Base-by-base conservation (phyloP, 495 filamentous ascomycete species). In the Pyronema domesticum region DNA sequence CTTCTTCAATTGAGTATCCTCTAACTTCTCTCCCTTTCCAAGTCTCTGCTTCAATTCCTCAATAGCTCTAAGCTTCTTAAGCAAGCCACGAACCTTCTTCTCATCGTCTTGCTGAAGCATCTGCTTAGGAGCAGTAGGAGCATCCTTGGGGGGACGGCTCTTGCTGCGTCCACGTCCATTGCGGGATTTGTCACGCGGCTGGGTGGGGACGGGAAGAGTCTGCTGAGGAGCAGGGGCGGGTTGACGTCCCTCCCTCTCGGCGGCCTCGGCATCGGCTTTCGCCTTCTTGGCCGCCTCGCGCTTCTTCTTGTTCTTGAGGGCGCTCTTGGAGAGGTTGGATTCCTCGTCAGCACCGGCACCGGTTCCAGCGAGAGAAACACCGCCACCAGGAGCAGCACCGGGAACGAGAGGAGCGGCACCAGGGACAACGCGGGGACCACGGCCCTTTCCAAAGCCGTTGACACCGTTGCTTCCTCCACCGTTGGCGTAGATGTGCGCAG, bases 301-400 rank as follows among this genome's bases (percentile, higher is more conserved):
- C 77, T 98, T 98, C 77, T 95, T 96, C 80, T 95, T 95, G 72
- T 96, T 98, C 73, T 95, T 94, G 51, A 89, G 70, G 0, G 89
- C 91, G 13, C 87, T 76, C 69, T 89, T 95, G 57, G 84, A 89
- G 42, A 93, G 68, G 57, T 73, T 81, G 55, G 82, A 84, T 48
- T 83, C 75, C 18, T 75, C 78, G 34, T 81, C 79, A 39, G 71
- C 75, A 3, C 72, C 72, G 19, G 71, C 72, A 19, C 80, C 79
- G 37, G 71, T 74, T 14, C 71, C 72, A 36, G 72, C 74, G 37
- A 82, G 69, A 52, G 75, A 75, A 42, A 83, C 80, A 35, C 80
- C 80, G n/a, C 80, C 80, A 36, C 80, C 80, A n/a, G 80, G 79
- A 53, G 78, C 81, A 51, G 80, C 78, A 56, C 79, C 80, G 34